Evolutionary conservation across 1,284 basidiomycete species (phyloP), one percentile per base, ranked within the genome.

Genomic region (Sanguinoderma infundibulare): DNA sequence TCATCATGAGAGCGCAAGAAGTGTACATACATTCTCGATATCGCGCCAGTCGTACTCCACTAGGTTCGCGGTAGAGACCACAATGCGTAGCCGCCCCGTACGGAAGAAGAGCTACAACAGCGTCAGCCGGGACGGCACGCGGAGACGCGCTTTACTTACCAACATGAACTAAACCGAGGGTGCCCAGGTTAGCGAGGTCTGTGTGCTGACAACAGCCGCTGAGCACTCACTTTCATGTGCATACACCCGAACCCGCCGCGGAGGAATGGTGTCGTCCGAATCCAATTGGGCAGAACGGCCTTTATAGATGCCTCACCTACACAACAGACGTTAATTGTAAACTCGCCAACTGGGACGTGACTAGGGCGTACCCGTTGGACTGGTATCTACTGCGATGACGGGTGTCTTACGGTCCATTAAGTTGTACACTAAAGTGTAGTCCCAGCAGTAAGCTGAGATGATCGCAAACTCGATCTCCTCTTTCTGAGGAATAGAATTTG

Each of bases 51-150:
- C 92, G 68, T 86, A 84, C 30, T 83, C 78, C 42, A 91, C 76
- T 17, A 94, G 78, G 70, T 94, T 93, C 22, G 91, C 91, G 0
- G 92, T 93, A 1, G 89, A 86, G 46, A 94, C 75, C 0, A 87
- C 86, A 9, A 93, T 78, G 0, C 91, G 85, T 34, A 94, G 75
- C 35, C 90, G 82, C 14, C 90, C 89, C 7, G 82, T 81, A 70
- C 86, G 90, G 73, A 92, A 91, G 67, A 93, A 92, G 15, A 92
- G 72, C 86, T 90, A 38, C 10, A 5, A 6, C 15, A 26, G 3
- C 30, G 14, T 28, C 26, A 28, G 4, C n/a, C n/a, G n/a, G n/a
- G n/a, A n/a, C n/a, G 46, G 17, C 12, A 3, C 22, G 42, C 22
- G 15, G 35, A 9, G n/a, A n/a, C n/a, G n/a, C 3, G 32, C 32